phyloP scores from a whole-genome alignment of 176 grass and related monocot genomes.

The Pontederia paniculata region DNA sequence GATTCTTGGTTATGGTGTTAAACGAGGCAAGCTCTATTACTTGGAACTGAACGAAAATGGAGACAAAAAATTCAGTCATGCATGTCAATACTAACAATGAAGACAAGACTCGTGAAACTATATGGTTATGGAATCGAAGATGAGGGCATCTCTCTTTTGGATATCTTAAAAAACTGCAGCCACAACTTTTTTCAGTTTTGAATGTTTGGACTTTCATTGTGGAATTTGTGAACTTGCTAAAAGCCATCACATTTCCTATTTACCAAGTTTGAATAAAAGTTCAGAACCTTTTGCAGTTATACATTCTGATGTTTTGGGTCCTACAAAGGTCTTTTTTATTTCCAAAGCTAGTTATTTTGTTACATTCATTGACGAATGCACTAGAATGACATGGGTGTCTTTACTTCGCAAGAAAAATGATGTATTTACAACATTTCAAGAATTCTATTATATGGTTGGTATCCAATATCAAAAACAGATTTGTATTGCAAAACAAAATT shows the following conservation, averaged over 20 bases:
- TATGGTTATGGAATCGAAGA: not conserved
- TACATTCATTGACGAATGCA: not conserved
- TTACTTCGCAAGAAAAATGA: not conserved
- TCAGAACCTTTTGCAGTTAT: not conserved
- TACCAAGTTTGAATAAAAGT: not conserved
- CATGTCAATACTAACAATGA: not conserved
- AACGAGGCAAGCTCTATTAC: not conserved
- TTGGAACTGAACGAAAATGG: not conserved
- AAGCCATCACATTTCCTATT: not conserved
- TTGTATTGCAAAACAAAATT: not conserved
- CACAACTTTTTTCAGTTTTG: not conserved
- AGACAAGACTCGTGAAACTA: not conserved
- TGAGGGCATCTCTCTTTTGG: not conserved
- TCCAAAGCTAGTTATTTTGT: not conserved
- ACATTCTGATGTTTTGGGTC: not conserved
- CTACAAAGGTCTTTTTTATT: not conserved
- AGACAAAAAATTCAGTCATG: not conserved
- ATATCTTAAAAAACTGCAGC: not conserved
- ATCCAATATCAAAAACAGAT: not conserved
- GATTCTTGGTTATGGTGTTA: constrained; percentile 9
- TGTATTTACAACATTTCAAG: not conserved
- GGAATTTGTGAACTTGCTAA: not conserved
- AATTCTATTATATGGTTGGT: not conserved
- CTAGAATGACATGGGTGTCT: not conserved
- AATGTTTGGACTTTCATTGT: not conserved